phyloP scores from a whole-genome alignment of 176 grass and related monocot genomes.

The Carex scoparia region DNA sequence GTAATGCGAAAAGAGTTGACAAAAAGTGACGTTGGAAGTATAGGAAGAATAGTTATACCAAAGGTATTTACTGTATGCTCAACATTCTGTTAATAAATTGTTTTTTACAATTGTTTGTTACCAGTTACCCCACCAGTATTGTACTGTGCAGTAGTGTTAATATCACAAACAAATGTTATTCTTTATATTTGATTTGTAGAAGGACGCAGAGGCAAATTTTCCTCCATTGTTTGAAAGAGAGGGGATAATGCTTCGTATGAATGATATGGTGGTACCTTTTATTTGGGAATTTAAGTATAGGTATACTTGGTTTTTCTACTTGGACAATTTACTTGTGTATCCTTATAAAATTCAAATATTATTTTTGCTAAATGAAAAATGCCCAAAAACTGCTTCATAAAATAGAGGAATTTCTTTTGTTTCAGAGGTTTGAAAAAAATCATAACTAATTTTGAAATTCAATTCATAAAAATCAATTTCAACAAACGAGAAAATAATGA shows the following conservation, averaged over 20 bases:
- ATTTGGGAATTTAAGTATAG: conserved; percentile 92
- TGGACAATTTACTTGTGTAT: neutral
- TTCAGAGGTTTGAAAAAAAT: neutral
- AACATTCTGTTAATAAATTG: neutral
- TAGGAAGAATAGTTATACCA: conserved; percentile 80
- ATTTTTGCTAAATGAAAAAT: neutral
- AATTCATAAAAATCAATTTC: neutral
- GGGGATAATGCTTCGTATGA: conserved; percentile 55
- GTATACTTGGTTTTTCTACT: conserved; percentile 26
- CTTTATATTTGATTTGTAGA: conserved; percentile 43
- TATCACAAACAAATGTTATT: neutral
- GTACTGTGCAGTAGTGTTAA: neutral
- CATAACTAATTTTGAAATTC: neutral
- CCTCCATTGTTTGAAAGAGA: conserved; percentile 66
- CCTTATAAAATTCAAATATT: neutral
- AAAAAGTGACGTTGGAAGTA: conserved; percentile 79
- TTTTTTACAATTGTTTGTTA: neutral
- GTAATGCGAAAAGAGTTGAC: conserved; percentile 75
- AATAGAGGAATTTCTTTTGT: neutral
- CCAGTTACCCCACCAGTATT: neutral
- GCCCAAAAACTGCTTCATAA: neutral
- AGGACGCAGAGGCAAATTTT: conserved; percentile 69
- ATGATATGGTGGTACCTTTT: conserved; percentile 51
- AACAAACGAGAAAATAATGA: neutral
- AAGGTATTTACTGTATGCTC: conserved; percentile 43